Conservation (phyloP, 1,139 yeast species). For the Blastobotrys petasosporus region DNA sequence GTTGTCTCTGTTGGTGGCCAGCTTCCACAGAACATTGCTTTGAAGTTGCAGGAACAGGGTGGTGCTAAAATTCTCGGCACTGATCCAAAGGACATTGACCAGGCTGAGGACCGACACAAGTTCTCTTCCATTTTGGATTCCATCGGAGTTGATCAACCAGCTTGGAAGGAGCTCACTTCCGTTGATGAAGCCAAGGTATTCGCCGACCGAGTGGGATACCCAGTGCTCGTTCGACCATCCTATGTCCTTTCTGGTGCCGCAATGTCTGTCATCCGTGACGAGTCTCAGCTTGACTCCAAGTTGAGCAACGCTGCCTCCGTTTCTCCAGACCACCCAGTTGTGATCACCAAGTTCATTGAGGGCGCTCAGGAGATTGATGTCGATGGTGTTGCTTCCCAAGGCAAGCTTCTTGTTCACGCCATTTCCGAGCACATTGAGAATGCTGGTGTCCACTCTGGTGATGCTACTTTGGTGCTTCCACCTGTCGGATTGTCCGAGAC, state of each 20-base stretch:
- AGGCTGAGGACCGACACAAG: conserved; percentile 97
- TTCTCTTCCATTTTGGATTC: conserved; percentile 91
- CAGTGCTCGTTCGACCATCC: conserved; percentile 96
- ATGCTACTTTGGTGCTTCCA: conserved; percentile 90
- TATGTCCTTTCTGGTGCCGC: conserved; percentile 98
- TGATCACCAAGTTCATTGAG: conserved; percentile 88
- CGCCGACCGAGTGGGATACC: conserved; percentile 84
- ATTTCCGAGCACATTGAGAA: conserved; percentile 97
- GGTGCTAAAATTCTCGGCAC: conserved; percentile 89
- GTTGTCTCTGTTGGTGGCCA: conserved; percentile 98
- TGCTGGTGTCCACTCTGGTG: conserved; percentile 99
- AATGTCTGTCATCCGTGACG: conserved; percentile 83
- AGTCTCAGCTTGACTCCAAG: conserved; percentile 72
- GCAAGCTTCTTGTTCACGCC: conserved; percentile 86
- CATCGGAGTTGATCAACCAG: conserved; percentile 91
- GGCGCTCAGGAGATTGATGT: conserved; percentile 97
- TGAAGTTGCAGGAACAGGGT: conserved; percentile 62
- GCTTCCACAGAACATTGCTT: conserved; percentile 93
- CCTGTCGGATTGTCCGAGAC: conserved; percentile 83
- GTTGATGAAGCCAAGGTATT: conserved; percentile 78
- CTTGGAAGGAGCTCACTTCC: conserved; percentile 93
- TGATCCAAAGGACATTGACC: conserved; percentile 89
- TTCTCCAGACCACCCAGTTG: conserved; percentile 95
- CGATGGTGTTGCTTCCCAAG: conserved; percentile 90
- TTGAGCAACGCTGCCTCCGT: conserved; percentile 85